Percentiles rank a stretch among this genome's conserved stretches.
These are phyloP conservation scores for Ricinus communis DNA, from an alignment of 345 rosid species.

Conservation along the genomic window DNA sequence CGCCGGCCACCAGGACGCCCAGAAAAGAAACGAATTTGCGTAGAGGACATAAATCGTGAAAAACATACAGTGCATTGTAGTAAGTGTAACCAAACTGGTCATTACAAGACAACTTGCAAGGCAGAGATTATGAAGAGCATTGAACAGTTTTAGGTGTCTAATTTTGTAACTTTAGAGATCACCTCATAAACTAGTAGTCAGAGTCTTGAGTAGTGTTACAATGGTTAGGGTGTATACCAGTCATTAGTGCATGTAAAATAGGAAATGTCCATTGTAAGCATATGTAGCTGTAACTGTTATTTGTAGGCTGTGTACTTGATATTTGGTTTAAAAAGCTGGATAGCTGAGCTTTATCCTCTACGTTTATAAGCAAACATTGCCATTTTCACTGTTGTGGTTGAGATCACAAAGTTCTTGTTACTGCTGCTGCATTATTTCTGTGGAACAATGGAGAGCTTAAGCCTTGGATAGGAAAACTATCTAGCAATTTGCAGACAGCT, in stretches of 20 bases:
- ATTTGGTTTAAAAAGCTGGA: background rate
- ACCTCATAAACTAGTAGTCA: background rate
- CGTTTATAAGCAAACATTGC: background rate
- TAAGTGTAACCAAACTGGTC: constrained; percentile 53
- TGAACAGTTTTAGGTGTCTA: constrained; percentile 38
- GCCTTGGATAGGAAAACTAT: background rate
- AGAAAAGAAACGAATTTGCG: constrained; percentile 52
- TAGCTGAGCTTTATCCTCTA: background rate
- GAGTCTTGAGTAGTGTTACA: background rate
- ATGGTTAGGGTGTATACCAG: background rate
- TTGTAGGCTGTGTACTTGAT: background rate
- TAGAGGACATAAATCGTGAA: constrained; percentile 45
- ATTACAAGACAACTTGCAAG: constrained; percentile 63
- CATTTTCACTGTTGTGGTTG: too few relatives aligned
- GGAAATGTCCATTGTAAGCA: background rate
- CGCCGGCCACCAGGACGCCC: constrained; percentile 60
- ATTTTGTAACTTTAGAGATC: constrained; percentile 11
- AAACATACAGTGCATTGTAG: constrained; percentile 59
- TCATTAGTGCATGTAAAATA: background rate
- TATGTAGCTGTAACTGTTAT: background rate
- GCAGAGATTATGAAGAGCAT: constrained; percentile 32
- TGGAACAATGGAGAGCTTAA: too few relatives aligned
- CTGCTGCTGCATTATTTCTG: background rate
- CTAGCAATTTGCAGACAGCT: background rate
- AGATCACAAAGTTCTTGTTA: too few relatives aligned